phyloP scores from a whole-genome alignment of 2,329 filamentous ascomycete species.

The Cercospora sesami region DNA sequence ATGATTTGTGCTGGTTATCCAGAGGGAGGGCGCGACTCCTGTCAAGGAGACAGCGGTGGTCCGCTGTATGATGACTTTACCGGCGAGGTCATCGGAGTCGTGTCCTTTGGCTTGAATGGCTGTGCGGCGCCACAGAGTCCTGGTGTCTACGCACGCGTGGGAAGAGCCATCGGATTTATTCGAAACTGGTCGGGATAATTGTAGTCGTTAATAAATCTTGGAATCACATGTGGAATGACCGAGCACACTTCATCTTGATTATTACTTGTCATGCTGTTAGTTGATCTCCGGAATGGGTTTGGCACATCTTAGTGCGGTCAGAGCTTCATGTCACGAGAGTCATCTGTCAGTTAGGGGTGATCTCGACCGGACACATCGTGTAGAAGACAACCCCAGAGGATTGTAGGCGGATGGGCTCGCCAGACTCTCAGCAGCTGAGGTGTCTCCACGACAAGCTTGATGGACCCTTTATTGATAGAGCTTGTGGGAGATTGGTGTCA shows the following conservation, averaged over 20 bases:
- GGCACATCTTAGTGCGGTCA: background rate
- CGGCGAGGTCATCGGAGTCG: background rate
- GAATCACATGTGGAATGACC: no score
- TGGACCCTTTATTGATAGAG: background rate
- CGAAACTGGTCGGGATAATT: background rate
- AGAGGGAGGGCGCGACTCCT: background rate
- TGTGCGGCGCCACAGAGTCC: slow-evolving; percentile 3
- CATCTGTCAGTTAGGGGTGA: background rate
- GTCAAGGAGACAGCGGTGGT: slow-evolving; percentile 2
- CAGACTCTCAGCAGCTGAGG: background rate
- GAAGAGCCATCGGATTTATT: slow-evolving; percentile 2
- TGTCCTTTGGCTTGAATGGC: background rate
- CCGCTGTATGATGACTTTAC: background rate
- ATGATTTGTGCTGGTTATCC: slow-evolving; percentile 6
- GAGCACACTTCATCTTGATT: background rate
- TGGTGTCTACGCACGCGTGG: slow-evolving; percentile 2
- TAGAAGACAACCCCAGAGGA: no score
- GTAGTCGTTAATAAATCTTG: background rate
- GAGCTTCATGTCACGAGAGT: background rate
- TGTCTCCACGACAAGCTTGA: background rate
- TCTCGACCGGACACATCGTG: background rate
- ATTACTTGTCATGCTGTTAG: background rate
- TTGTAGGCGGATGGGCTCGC: background rate
- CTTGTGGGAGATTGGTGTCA: background rate
- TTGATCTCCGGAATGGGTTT: background rate